Base-by-base conservation (phyloP, 2,329 filamentous ascomycete genomes). In the Aspergillus sp. region DNA sequence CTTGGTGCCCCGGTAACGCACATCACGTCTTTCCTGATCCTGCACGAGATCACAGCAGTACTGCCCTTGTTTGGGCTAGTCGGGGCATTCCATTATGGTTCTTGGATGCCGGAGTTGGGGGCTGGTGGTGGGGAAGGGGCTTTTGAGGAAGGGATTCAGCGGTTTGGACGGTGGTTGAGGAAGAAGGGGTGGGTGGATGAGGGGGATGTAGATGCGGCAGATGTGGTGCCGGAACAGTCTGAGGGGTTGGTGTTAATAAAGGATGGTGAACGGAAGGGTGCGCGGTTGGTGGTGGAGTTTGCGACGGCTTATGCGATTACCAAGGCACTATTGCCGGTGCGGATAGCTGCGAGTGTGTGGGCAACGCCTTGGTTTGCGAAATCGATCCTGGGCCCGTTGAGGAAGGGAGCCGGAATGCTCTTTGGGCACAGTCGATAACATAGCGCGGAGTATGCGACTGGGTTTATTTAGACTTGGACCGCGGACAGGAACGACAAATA, bases 21-120 rank as follows among this genome's bases (percentile, higher is more conserved):
- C 68, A 75, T 94, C 38, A 80, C 85, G 1, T 83, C 91, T 0
- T 98, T 98, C 65, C 73, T 97, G 7, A 73, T 96, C 35, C 77
- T 98, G 0, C 93, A 98, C 72, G 93, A 98, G 67, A 64, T 96
- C 40, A 97, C 93, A 0, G 91, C 93, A 7, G 71, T 96, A 7
- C 67, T 91, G 1, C 91, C 91, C 0, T 69, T 97, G 0, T 65
- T 94, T 35, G 83, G 79, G 0, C 76, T 97, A 1, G 82, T 86
- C 26, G 82, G 77, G 1, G 64, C 81, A 1, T 95, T 98, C 66
- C 87, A 97, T 69, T 89, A 88, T 63, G 81, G 81, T 1, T 74
- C 82, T 51, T 86, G 85, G 75, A 75, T 88, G 29, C 89, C 91
- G 0, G 68, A 76, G 4, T 73, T 71, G 53, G 52, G 58, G 4